Conservation (phyloP, 1,284 basidiomycete genomes). For the Melampsora larici-populina region DNA sequence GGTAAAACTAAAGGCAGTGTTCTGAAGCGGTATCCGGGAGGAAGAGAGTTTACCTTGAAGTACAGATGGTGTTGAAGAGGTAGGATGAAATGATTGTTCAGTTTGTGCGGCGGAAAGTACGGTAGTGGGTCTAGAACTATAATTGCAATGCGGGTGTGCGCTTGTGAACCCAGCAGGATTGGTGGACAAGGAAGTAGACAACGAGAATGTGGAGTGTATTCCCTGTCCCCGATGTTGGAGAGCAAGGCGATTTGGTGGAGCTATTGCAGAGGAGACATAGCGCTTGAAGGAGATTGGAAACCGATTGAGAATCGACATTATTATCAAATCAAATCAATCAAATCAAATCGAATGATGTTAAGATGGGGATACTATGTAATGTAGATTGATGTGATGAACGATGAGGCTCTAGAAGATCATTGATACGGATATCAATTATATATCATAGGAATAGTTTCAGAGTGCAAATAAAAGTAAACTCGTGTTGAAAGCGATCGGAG, state of each 20-base stretch:
- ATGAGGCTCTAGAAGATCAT: neutral
- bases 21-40: neutral
- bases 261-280: neutral
- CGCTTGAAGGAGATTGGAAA: neutral
- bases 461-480: neutral
- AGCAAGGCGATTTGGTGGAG: neutral
- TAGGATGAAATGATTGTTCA: neutral
- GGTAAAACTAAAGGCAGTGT: neutral
- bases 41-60: neutral
- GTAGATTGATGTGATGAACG: neutral
- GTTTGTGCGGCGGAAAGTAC: neutral
- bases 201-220: neutral
- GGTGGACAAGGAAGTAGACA: neutral
- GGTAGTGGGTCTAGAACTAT: neutral
- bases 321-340: too few species aligned
- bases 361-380: neutral
- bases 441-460: neutral
- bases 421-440: neutral
- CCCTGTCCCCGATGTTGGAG: neutral
- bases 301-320: neutral
- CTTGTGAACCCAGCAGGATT: neutral
- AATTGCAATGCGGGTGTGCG: neutral
- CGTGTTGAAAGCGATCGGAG: neutral
- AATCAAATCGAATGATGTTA: neutral
- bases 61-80: neutral